Percentiles rank a stretch among this genome's conserved stretches.
Conservation (phyloP, 2,329 filamentous ascomycete genomes). For the Colletotrichum liriopes region DNA sequence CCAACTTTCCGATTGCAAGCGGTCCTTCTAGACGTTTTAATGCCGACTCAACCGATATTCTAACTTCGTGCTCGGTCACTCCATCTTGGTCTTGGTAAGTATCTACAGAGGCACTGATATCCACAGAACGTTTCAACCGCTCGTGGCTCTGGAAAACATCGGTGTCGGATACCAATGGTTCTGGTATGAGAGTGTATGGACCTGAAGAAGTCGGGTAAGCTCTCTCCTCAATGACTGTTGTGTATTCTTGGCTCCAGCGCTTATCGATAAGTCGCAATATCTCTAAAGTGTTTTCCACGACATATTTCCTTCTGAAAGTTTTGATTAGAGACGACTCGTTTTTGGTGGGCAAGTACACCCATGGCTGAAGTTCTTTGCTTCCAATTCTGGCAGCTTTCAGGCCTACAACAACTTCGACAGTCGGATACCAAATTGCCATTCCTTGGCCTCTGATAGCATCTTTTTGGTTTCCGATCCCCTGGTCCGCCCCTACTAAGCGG, state of each 20-base stretch:
- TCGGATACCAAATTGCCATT: not conserved
- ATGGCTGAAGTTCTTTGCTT: not conserved
- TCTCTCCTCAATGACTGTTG: not conserved
- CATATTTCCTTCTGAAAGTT: fast-evolving
- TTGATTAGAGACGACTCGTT: not conserved
- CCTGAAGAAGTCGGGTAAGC: not conserved
- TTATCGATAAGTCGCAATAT: not conserved
- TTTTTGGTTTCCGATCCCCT: not conserved
- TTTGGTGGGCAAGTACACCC: not conserved
- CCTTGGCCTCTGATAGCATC: not conserved
- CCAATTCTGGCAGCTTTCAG: not conserved
- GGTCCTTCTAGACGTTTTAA: not conserved
- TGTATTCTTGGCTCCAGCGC: not conserved
- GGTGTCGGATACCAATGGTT: not conserved
- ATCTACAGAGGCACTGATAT: not conserved
- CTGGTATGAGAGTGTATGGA: not conserved
- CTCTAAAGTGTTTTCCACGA: not conserved
- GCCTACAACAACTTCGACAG: not conserved
- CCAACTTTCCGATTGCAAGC: not conserved
- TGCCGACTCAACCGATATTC: not conserved
- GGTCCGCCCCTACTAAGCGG: not conserved
- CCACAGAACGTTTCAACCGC: not conserved
- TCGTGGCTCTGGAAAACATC: not conserved
- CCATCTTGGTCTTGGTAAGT: not conserved
- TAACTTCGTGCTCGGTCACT: not conserved